phyloP scores from a whole-genome alignment of 139 green algal species.

The Astrephomene gubernaculifera region DNA sequence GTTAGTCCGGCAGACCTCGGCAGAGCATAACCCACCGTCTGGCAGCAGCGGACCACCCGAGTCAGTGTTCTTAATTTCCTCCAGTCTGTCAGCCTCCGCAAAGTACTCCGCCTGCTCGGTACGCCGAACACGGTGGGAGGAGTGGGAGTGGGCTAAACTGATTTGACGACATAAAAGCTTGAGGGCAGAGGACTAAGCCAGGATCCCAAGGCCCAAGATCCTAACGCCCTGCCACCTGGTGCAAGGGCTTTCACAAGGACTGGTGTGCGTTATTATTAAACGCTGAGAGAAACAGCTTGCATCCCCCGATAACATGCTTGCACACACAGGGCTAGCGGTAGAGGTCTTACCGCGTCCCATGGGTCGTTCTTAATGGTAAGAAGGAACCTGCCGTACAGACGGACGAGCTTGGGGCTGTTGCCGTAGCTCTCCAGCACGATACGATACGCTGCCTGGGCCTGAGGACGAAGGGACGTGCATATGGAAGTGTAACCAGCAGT shows the following conservation, averaged over 20 bases:
- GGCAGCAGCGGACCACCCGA: slow-evolving; percentile 2
- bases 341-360: slow-evolving; percentile 3
- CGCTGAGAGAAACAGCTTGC: no score
- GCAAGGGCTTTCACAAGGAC: no score
- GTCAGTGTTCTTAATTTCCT: slow-evolving; percentile 19
- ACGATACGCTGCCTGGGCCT: slow-evolving; percentile 35
- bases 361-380: slow-evolving; percentile 51
- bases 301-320: background rate
- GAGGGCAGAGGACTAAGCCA: no score
- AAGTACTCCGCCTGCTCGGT: slow-evolving; percentile 11
- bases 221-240: background rate
- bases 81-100: slow-evolving; percentile 17
- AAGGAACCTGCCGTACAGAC: slow-evolving; percentile 48
- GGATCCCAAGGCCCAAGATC: no score
- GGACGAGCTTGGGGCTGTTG: slow-evolving; percentile 32
- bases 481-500: background rate
- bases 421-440: slow-evolving; percentile 46
- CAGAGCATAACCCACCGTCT: background rate
- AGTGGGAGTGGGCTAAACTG: no score
- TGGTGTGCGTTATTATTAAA: no score
- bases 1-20: no score
- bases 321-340: background rate
- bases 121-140: no score
- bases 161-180: no score
- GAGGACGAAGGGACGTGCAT: background rate